A percentile compares a stretch with the other conserved stretches of the same genome.
These are phyloP conservation scores for Aspergillus homomorphus DNA, from an alignment of 495 filamentous ascomycete species.

Conservation along the genomic window DNA sequence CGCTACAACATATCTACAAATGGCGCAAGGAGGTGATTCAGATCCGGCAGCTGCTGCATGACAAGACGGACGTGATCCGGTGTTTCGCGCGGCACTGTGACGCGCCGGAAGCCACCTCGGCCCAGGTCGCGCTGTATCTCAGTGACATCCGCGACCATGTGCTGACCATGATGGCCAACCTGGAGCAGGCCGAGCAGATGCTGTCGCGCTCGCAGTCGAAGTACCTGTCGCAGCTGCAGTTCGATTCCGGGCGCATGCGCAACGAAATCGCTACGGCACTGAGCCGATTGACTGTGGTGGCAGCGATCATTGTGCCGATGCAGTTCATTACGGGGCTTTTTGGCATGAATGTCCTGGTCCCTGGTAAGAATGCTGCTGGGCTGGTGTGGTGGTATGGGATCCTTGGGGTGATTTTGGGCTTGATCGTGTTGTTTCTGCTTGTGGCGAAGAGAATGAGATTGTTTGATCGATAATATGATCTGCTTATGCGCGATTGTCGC, in stretches of 20 bases:
- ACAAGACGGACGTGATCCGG: slow-evolving; percentile 89
- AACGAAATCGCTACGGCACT: slow-evolving; percentile 71
- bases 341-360: slow-evolving; percentile 90
- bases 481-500: too few species aligned
- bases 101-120: slow-evolving; percentile 74
- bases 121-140: slow-evolving; percentile 86
- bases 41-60: slow-evolving; percentile 79
- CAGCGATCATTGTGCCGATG: slow-evolving; percentile 81
- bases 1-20: slow-evolving; percentile 78
- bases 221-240: slow-evolving; percentile 82
- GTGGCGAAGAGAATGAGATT: slow-evolving; percentile 16
- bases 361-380: slow-evolving; percentile 50
- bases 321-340: slow-evolving; percentile 87
- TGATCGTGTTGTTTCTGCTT: slow-evolving; percentile 14
- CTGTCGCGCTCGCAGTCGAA: slow-evolving; percentile 82
- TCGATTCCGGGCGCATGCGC: slow-evolving; percentile 74
- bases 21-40: slow-evolving; percentile 85
- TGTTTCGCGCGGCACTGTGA: slow-evolving; percentile 94
- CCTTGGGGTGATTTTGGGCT: slow-evolving; percentile 51
- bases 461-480: slow-evolving; percentile 9
- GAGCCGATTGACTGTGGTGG: slow-evolving; percentile 81
- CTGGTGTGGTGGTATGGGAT: slow-evolving; percentile 72
- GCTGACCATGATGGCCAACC: slow-evolving; percentile 89
- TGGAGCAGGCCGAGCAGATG: slow-evolving; percentile 91
- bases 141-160: slow-evolving; percentile 95